Evolutionary conservation across 257 asterid genomes (phyloP), one percentile per base, ranked within the genome.

Genomic region (Solanum raphanifolium): DNA sequence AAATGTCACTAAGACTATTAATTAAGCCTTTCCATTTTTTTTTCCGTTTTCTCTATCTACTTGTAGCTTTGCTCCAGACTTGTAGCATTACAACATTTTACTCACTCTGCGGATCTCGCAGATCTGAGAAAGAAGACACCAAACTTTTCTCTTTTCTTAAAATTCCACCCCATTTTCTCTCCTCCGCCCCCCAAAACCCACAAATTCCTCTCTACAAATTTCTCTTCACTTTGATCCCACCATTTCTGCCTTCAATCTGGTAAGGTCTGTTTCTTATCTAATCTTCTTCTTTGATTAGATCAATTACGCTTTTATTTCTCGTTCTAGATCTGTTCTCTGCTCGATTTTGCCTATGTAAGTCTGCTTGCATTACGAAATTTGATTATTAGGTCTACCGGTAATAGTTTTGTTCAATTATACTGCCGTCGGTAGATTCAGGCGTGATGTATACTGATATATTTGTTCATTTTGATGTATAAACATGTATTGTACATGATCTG

Each of bases 71-170:
- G 66, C 38, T 79, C 85, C 38, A 79, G 6, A 27, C 27, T 79
- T 34, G 18, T 79, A 25, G 6, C 79, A 72, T 73, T 73, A 20
- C 78, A 31, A 29, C 43, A 81, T 46, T 46, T 46, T 81, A 81
- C 29, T 81, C 69, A 46, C 85, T 16, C 85, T 81, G 85, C 85
- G 85, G 85, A 81, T 81, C 85, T 81, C 29, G 29, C 85, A 81
- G 69, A 81, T 81, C 69, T 81, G 84, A 79, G 84, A 13, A 43
- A 43, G 36, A 43, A 79, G 65, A 43, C 25, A 25, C 66, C 85
- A 81, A 81, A 9, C 9, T 81, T 39, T 81, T 29, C 85, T 81
- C 85, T n/a, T 32, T 79, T 16, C 62, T 43, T 43, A 41, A 29
- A 46, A 41, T 12, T 31, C 13, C 83, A 39, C 83, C 34, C 60